Conservation (phyloP, 257 asterid genomes). For the Solanum ahanhuiri region DNA sequence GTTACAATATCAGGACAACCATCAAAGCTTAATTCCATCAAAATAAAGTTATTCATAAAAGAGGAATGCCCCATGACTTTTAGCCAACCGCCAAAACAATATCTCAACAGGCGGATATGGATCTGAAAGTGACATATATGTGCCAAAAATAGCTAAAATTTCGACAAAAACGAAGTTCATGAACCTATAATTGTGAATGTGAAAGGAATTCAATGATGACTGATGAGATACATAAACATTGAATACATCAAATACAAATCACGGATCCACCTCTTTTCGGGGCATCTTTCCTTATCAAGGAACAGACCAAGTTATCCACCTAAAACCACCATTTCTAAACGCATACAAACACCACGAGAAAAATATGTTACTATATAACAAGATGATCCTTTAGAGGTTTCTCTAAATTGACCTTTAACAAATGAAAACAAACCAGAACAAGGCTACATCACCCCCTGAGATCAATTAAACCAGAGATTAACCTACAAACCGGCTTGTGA, state of each 20-base stretch:
- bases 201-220: background rate
- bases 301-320: background rate
- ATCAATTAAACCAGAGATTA: background rate
- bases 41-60: background rate
- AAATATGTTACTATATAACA: background rate
- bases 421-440: background rate
- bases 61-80: background rate
- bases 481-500: background rate
- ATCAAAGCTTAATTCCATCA: background rate
- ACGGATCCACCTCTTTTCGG: background rate
- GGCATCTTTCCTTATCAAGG: background rate
- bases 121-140: background rate
- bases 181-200: background rate
- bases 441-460: background rate
- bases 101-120: background rate
- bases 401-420: background rate
- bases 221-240: background rate
- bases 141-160: background rate
- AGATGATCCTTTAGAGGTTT: background rate
- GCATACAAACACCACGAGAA: background rate
- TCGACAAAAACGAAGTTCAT: background rate
- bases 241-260: background rate
- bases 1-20: conserved; percentile 14
- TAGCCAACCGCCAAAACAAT: background rate
- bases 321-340: background rate